Evolutionary conservation across 208 protist species (phyloP).

Genomic region (Wallacemonas sp.): DNA sequence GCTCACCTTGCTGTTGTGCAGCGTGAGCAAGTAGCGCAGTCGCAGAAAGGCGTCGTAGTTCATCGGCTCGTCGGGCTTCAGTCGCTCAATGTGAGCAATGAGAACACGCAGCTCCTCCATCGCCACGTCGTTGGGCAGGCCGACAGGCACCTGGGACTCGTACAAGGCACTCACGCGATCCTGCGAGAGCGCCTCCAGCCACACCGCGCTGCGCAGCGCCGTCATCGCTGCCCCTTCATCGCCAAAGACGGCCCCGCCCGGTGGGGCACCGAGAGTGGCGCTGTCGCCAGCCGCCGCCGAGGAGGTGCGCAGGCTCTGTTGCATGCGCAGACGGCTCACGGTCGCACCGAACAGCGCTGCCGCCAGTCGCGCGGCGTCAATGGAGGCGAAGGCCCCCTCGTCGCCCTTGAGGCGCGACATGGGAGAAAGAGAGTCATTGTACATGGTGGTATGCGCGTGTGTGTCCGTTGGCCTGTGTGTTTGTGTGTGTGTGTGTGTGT

Average conservation of each 20-base stretch:
- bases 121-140: slow-evolving; percentile 44
- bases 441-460: background rate
- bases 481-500: slow-evolving; percentile 2
- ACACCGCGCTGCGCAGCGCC: background rate
- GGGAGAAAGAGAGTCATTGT: slow-evolving; percentile 26
- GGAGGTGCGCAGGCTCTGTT: background rate
- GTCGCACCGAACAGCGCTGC: slow-evolving; percentile 66
- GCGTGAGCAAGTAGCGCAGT: slow-evolving; percentile 45
- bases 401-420: slow-evolving; percentile 73
- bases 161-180: slow-evolving; percentile 25
- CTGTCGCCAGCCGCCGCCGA: background rate
- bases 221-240: slow-evolving; percentile 14
- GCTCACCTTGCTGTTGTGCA: slow-evolving; percentile 21
- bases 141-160: slow-evolving; percentile 40
- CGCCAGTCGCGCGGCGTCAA: slow-evolving; percentile 65
- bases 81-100: slow-evolving; percentile 40
- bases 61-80: slow-evolving; percentile 57
- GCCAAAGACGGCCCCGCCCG: background rate
- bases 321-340: slow-evolving; percentile 41
- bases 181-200: slow-evolving; percentile 10
- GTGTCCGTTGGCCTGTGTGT: background rate
- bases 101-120: slow-evolving; percentile 38
- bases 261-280: background rate
- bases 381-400: slow-evolving; percentile 73
- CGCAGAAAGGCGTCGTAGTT: slow-evolving; percentile 64